Percentiles rank a stretch among this genome's conserved stretches.
Conservation (phyloP, 257 asterid species). For the Phtheirospermum japonicum region DNA sequence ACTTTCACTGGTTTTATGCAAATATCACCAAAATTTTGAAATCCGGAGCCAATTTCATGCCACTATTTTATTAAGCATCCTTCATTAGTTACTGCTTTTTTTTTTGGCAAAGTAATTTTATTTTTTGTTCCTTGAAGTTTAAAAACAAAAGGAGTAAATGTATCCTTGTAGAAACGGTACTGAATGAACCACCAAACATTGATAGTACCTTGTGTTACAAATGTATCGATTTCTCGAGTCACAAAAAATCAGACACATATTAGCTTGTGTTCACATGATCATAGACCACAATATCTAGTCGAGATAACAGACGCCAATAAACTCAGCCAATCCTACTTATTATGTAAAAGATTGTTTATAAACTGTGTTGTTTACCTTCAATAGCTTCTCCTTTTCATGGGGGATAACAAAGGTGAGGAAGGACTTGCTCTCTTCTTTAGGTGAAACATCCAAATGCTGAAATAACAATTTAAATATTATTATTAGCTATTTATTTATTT, state of each 20-base stretch:
- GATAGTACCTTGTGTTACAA: not conserved
- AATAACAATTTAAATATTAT: conserved; percentile 21
- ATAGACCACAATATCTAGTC: not conserved
- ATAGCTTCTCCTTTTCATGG: conserved; percentile 76
- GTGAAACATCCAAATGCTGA: conserved; percentile 68
- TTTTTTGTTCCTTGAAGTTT: not conserved
- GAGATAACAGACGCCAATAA: not conserved
- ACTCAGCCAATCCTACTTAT: not conserved
- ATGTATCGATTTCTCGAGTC: not conserved
- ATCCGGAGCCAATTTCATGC: no score
- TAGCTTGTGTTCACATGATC: not conserved
- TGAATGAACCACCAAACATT: no score
- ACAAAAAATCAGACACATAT: not conserved
- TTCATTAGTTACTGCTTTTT: not conserved
- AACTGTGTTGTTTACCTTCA: conserved; percentile 48
- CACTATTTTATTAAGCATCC: no score
- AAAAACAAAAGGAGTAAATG: no score
- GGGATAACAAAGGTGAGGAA: conserved; percentile 86
- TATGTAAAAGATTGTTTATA: not conserved
- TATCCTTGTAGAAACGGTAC: not conserved
- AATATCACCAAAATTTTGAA: no score
- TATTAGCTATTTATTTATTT: not conserved
- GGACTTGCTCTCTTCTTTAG: conserved; percentile 82
- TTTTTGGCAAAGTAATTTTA: not conserved
- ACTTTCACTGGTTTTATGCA: no score